Conservation (phyloP, 495 filamentous ascomycete genomes). For the Neurospora intermedia region DNA sequence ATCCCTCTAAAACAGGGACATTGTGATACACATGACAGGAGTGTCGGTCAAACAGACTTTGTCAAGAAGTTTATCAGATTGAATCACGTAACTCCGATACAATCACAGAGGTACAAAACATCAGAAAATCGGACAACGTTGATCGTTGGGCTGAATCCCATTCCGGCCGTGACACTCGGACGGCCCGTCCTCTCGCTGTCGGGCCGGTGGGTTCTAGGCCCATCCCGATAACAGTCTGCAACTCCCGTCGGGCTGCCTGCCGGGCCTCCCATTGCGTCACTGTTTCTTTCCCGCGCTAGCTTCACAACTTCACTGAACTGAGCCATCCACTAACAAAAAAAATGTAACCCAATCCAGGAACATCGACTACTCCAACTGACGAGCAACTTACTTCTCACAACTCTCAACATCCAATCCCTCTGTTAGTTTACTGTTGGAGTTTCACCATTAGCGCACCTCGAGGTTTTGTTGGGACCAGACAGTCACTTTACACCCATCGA, state of each 20-base stretch:
- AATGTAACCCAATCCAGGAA: background rate
- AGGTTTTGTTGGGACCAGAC: background rate
- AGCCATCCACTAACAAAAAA: background rate
- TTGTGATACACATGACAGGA: background rate
- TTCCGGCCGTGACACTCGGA: background rate
- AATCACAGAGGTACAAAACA: no score
- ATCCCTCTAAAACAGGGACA: background rate
- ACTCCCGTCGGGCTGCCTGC: background rate
- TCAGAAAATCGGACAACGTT: background rate
- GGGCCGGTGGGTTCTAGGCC: background rate
- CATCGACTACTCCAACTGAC: background rate
- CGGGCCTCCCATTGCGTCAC: background rate
- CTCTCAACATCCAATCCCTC: background rate
- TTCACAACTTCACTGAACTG: background rate
- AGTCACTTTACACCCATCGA: background rate
- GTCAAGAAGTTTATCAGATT: background rate
- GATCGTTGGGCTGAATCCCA: background rate
- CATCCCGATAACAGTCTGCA: background rate
- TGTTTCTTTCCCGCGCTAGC: background rate
- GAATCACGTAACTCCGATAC: background rate
- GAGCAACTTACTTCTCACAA: background rate
- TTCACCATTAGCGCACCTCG: background rate
- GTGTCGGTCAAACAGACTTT: background rate
- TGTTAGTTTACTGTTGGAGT: background rate
- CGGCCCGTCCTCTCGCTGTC: background rate